Evolutionary conservation across 192 early-diverging fungal genomes (phyloP).

Genomic region (Backusella macrospora): DNA sequence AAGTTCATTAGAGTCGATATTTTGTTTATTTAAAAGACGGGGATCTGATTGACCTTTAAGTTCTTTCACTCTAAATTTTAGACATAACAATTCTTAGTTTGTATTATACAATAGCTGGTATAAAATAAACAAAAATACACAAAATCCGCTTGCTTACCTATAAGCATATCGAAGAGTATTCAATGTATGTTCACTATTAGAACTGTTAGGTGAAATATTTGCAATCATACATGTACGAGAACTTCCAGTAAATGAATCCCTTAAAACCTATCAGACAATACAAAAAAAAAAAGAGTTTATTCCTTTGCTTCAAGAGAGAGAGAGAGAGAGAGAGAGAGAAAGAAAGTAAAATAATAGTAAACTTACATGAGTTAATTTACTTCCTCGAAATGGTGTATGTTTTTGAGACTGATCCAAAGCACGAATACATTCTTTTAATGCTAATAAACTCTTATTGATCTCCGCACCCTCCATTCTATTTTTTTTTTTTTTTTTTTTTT

Average conservation of each 20-base stretch:
- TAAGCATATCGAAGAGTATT: constrained; percentile 98
- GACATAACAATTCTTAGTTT: no score
- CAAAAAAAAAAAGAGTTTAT: background rate
- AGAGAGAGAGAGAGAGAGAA: no score
- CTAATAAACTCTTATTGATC: constrained; percentile 98
- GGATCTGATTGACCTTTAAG: constrained; percentile 31
- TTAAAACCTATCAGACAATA: constrained; percentile 62
- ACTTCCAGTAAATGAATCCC: constrained; percentile 97
- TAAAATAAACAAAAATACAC: background rate
- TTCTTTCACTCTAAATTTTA: constrained; percentile 26
- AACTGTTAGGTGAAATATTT: constrained; percentile 92
- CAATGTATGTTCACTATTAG: constrained; percentile 92
- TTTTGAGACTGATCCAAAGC: constrained; percentile 93
- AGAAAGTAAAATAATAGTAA: background rate
- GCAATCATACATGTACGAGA: constrained; percentile 98
- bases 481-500: background rate
- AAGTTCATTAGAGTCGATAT: background rate
- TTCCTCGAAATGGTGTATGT: constrained; percentile 96
- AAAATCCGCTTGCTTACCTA: constrained; percentile 46
- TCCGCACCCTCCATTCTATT: constrained; percentile 93
- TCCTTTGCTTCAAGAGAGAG: background rate
- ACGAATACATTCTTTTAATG: constrained; percentile 97
- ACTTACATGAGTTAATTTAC: constrained; percentile 88
- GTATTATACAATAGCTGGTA: no score
- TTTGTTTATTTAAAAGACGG: background rate